Evolutionary conservation across 2,329 filamentous ascomycete genomes (phyloP).

Genomic region (Colletotrichum orchidophilum): DNA sequence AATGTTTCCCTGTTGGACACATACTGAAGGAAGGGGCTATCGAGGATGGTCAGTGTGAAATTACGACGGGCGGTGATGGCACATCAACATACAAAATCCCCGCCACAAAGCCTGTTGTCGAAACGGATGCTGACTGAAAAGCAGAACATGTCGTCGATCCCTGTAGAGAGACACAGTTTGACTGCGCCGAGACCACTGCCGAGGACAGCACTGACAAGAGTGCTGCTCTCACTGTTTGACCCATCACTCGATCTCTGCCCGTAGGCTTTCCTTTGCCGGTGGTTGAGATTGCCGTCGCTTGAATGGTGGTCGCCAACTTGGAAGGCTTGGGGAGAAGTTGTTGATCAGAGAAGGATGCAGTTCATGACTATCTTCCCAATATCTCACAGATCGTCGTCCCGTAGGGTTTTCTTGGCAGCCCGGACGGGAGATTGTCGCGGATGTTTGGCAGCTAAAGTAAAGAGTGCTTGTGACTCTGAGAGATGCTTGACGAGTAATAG

Average conservation of each 20-base stretch:
- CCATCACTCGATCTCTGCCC: conserved; percentile 5
- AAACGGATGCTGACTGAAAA: conserved; percentile 77
- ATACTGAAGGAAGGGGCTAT: conserved; percentile 83
- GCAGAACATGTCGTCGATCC: conserved; percentile 77
- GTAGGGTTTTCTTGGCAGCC: background rate
- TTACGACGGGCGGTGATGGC: background rate
- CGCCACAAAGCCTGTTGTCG: conserved; percentile 66
- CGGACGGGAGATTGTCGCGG: background rate
- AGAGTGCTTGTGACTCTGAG: conserved; percentile 35
- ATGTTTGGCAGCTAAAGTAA: conserved; percentile 8
- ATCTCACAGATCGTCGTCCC: background rate
- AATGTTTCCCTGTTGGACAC: conserved; percentile 83
- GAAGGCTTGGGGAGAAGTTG: conserved; percentile 2
- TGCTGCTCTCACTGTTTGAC: conserved; percentile 9
- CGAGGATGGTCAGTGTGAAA: conserved; percentile 33
- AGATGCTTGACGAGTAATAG: conserved; percentile 41
- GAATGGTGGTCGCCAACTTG: background rate
- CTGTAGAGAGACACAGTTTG: conserved; percentile 70
- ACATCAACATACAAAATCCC: conserved; percentile 69
- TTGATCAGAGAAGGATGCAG: conserved; percentile 8
- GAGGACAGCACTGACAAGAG: conserved; percentile 45
- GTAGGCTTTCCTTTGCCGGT: background rate
- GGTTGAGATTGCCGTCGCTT: background rate
- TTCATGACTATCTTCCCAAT: conserved; percentile 22
- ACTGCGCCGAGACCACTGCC: conserved; percentile 45